Evolutionary conservation across 1,284 basidiomycete species (phyloP).

Genomic region (Mycena sp.): DNA sequence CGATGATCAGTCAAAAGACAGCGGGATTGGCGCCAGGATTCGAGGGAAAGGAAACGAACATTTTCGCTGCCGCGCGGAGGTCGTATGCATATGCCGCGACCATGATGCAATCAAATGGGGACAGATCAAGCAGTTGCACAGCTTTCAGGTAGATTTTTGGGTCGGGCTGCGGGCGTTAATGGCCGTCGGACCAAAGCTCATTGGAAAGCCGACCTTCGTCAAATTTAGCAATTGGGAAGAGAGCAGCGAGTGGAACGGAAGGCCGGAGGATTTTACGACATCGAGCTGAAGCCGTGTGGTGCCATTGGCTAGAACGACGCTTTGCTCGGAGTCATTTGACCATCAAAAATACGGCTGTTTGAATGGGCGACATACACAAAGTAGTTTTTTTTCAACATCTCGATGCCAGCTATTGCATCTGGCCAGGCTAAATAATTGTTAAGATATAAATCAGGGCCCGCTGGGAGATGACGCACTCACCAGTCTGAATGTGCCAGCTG

Average conservation of each 20-base stretch:
- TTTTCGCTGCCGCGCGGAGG: constrained; percentile 23
- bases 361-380: constrained; percentile 25
- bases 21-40: too few relatives aligned
- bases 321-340: not conserved
- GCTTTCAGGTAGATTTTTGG: constrained; percentile 24
- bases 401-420: constrained; percentile 28
- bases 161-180: constrained; percentile 13
- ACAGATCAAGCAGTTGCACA: constrained; percentile 25
- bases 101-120: constrained; percentile 19
- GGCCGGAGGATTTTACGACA: constrained; percentile 22
- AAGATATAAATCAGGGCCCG: not conserved
- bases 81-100: constrained; percentile 28
- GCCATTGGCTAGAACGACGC: constrained; percentile 28
- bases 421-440: constrained; percentile 23
- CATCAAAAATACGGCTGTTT: too few relatives aligned
- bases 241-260: constrained; percentile 27
- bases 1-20: not conserved
- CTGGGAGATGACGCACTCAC: not conserved
- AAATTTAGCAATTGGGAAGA: constrained; percentile 24
- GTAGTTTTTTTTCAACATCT: constrained; percentile 29
- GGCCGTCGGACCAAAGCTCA: constrained; percentile 1
- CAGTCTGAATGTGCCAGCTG: constrained; percentile 25
- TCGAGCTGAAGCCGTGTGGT: constrained; percentile 25
- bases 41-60: constrained; percentile 3
- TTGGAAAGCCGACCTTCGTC: constrained; percentile 17